These are phyloP conservation scores for Cyclanthera cordifolia DNA, from an alignment of 306 rosid species.

Conservation along the genomic window DNA sequence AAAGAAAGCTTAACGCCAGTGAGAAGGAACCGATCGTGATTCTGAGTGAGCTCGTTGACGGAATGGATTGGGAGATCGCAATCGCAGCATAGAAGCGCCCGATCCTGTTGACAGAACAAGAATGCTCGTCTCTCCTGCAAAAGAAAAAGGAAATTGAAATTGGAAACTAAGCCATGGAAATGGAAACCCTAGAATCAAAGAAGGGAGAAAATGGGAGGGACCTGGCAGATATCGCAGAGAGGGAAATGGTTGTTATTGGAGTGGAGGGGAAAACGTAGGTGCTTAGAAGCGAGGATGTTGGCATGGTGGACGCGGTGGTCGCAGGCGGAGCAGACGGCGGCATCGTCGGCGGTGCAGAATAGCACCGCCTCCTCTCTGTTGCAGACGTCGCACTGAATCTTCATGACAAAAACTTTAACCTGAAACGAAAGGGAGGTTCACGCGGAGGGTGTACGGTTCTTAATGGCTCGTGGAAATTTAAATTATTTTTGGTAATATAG, in stretches of 20 bases:
- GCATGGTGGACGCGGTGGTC: constrained; percentile 92
- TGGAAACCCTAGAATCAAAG: background rate
- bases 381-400: constrained; percentile 92
- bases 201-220: background rate
- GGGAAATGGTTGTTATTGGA: constrained; percentile 34
- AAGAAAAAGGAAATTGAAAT: background rate
- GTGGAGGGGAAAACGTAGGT: constrained; percentile 65
- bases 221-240: constrained; percentile 77
- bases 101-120: constrained; percentile 72
- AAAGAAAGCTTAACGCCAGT: constrained; percentile 60
- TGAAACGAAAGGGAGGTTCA: background rate
- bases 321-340: constrained; percentile 67
- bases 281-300: constrained; percentile 78
- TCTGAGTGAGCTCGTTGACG: constrained; percentile 51
- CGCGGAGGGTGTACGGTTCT: background rate
- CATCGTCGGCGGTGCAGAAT: constrained; percentile 94
- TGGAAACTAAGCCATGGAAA: no score
- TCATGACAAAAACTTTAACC: constrained; percentile 23
- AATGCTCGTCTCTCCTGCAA: constrained; percentile 57
- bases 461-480: no score
- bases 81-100: constrained; percentile 77
- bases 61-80: constrained; percentile 65
- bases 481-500: no score
- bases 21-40: constrained; percentile 65
- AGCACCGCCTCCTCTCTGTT: constrained; percentile 50